Evolutionary conservation across 768 basidiomycete genomes (phyloP).

Genomic region (Termitomyces titanicus): DNA sequence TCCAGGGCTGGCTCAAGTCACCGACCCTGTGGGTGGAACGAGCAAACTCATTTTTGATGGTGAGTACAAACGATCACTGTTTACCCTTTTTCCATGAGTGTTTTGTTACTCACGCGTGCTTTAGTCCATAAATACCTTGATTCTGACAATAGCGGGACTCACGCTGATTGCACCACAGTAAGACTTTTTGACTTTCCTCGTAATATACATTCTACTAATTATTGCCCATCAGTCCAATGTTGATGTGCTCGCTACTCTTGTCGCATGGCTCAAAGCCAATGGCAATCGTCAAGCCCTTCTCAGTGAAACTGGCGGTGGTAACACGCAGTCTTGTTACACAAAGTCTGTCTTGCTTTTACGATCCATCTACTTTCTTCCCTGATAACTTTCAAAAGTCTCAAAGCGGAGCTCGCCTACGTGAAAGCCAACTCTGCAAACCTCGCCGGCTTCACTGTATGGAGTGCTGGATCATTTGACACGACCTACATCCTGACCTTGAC

Average conservation of each 20-base stretch:
- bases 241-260: conserved; percentile 37
- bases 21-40: conserved; percentile 36
- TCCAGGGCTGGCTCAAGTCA: conserved; percentile 36
- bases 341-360: conserved; percentile 19
- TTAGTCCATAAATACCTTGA: conserved; percentile 62
- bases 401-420: conserved; percentile 40
- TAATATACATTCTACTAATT: background rate
- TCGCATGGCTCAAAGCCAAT: conserved; percentile 34
- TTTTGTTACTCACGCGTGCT: background rate
- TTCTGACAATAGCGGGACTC: conserved; percentile 42
- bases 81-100: background rate
- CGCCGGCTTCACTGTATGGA: conserved; percentile 52
- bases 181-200: background rate
- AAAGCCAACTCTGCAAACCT: conserved; percentile 38
- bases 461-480: conserved; percentile 48
- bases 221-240: conserved; percentile 31
- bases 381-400: conserved; percentile 25
- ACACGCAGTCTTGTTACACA: conserved; percentile 40
- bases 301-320: conserved; percentile 53
- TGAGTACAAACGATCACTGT: background rate
- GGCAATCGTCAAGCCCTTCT: conserved; percentile 31
- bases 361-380: background rate
- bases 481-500: conserved; percentile 47
- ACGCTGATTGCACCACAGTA: conserved; percentile 29
- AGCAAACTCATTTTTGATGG: conserved; percentile 49